phyloP scores from a whole-genome alignment of 495 filamentous ascomycete genomes.

The Aspergillus steynii region DNA sequence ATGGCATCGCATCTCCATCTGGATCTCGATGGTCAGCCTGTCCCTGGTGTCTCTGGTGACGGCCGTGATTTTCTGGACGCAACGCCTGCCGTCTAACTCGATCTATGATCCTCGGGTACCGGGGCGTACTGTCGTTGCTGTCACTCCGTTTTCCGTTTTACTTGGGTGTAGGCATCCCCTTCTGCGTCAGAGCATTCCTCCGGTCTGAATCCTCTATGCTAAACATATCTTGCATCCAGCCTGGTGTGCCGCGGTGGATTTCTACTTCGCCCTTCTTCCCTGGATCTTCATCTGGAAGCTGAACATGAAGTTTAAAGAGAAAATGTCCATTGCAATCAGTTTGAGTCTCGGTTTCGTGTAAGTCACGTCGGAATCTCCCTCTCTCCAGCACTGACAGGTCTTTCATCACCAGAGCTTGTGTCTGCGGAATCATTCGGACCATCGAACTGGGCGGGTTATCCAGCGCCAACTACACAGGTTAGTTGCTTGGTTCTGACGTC shows the following conservation, averaged over 20 bases:
- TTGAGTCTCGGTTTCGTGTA: constrained; percentile 26
- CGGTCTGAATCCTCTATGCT: not conserved
- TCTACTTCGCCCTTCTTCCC: constrained; percentile 25
- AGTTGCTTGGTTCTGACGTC: not conserved
- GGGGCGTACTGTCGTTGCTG: constrained; percentile 13
- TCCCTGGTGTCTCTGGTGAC: constrained; percentile 19
- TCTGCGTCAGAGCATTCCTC: not conserved
- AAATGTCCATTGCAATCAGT: constrained; percentile 26
- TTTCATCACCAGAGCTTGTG: constrained; percentile 14
- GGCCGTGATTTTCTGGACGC: constrained; percentile 19
- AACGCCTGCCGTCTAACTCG: constrained; percentile 15
- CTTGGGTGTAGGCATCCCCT: constrained; percentile 15
- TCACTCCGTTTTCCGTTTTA: constrained; percentile 20
- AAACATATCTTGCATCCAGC: constrained; percentile 3
- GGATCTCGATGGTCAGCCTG: constrained; percentile 21
- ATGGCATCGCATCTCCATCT: constrained; percentile 26
- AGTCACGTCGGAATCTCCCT: not conserved
- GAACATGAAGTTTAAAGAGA: constrained; percentile 26
- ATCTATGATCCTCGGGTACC: constrained; percentile 23
- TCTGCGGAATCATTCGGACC: constrained; percentile 22
- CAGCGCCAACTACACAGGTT: constrained; percentile 25
- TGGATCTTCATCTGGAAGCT: constrained; percentile 29
- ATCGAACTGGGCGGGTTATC: constrained; percentile 19
- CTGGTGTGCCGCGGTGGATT: constrained; percentile 27
- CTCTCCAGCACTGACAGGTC: not conserved